phyloP scores from a whole-genome alignment of 1,284 basidiomycete species.

The Heterobasidion annosum region DNA sequence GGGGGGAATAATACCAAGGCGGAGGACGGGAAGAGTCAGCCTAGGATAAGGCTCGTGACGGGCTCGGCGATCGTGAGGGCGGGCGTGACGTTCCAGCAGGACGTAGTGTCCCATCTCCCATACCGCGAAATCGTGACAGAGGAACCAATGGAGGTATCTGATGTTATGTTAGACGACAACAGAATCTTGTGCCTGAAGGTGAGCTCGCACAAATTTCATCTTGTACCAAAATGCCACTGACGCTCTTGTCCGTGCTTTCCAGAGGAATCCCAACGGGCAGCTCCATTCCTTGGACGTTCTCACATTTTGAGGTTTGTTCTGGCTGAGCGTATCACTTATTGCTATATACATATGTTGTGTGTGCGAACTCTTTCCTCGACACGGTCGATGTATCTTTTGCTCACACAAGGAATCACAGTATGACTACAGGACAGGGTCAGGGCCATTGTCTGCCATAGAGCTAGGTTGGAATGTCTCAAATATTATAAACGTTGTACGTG shows the following conservation, averaged over 20 bases:
- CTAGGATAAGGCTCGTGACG: slow-evolving; percentile 18
- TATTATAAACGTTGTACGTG: no score
- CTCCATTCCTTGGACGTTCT: slow-evolving; percentile 1
- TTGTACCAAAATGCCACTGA: neutral
- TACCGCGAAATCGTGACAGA: slow-evolving; percentile 39
- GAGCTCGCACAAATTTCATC: slow-evolving; percentile 3
- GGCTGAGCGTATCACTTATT: no score
- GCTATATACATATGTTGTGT: no score
- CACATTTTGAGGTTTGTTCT: neutral
- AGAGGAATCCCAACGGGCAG: slow-evolving; percentile 2
- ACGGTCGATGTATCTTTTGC: no score
- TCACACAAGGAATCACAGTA: no score
- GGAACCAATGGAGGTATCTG: slow-evolving; percentile 34
- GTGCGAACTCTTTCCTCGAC: no score
- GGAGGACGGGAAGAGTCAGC: neutral
- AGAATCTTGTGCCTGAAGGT: slow-evolving; percentile 37
- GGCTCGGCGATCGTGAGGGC: slow-evolving; percentile 28
- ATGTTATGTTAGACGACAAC: slow-evolving; percentile 48
- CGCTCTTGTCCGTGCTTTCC: neutral
- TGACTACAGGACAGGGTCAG: no score
- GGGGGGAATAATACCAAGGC: neutral
- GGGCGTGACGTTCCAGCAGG: slow-evolving; percentile 31
- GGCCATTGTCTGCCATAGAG: no score
- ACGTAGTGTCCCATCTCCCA: slow-evolving; percentile 35
- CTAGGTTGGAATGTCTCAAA: no score